Evolutionary conservation across 2,329 filamentous ascomycete genomes (phyloP).

Genomic region (Fusarium caatingaense): DNA sequence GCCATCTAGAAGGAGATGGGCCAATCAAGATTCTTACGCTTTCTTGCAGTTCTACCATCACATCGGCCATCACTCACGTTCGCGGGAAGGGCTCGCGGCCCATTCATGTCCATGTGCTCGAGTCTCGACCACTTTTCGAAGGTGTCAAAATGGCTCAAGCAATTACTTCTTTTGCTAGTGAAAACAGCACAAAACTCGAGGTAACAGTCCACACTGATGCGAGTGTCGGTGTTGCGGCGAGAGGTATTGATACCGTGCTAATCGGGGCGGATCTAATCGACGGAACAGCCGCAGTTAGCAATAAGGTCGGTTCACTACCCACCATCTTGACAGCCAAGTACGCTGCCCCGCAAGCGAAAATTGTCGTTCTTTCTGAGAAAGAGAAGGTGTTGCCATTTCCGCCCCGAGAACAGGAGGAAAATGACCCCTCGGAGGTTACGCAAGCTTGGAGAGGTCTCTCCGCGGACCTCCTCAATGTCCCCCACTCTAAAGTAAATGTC

Average conservation of each 20-base stretch:
- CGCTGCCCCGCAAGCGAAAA: slow-evolving; percentile 57
- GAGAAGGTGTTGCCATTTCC: slow-evolving; percentile 68
- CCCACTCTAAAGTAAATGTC: slow-evolving; percentile 48
- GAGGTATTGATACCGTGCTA: slow-evolving; percentile 66
- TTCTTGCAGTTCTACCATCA: slow-evolving; percentile 72
- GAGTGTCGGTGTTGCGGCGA: slow-evolving; percentile 65
- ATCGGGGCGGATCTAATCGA: slow-evolving; percentile 74
- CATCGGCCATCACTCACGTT: slow-evolving; percentile 58
- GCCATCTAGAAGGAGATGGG: slow-evolving; percentile 34
- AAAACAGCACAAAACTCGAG: slow-evolving; percentile 46
- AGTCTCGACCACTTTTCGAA: slow-evolving; percentile 75
- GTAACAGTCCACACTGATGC: slow-evolving; percentile 70
- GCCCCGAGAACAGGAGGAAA: slow-evolving; percentile 58
- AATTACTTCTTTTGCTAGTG: slow-evolving; percentile 56
- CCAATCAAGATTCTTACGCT: slow-evolving; percentile 67
- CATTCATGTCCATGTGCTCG: slow-evolving; percentile 70
- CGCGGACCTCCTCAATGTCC: not conserved
- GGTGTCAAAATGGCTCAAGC: slow-evolving; percentile 66
- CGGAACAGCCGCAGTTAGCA: slow-evolving; percentile 67
- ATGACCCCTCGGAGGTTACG: slow-evolving; percentile 63
- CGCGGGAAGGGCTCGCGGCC: slow-evolving; percentile 50
- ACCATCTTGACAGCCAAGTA: slow-evolving; percentile 66
- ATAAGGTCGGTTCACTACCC: slow-evolving; percentile 74
- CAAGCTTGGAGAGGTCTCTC: slow-evolving; percentile 56
- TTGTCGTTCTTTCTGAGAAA: slow-evolving; percentile 67